Evolutionary conservation across 768 basidiomycete genomes (phyloP), one percentile per base, ranked within the genome.

Genomic region (Boletus eberwhitei): DNA sequence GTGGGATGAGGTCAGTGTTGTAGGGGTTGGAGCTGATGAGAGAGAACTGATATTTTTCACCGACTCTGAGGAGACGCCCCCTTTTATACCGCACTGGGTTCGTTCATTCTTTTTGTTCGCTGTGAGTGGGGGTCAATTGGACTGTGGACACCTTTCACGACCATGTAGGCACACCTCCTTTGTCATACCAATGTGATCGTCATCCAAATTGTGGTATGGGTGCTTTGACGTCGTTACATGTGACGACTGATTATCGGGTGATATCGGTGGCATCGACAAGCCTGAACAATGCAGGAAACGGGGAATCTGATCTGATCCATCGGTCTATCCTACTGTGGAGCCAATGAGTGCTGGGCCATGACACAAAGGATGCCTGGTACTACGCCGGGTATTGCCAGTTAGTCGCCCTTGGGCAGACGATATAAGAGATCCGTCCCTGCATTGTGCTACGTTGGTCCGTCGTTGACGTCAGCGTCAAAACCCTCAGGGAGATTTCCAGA

Each of bases 11-110:
- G 43, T 53, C n/a, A 21, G 41, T 32, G 7, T 19, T 29, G 26
- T 31, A 19, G 13, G n/a, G 16, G 37, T 12, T 48, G 31, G 29
- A 44, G 17, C 16, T 12, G 39, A 48, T 17, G 35, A 16, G 29
- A 2, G 21, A 19, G 47, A 14, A 35, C 5, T 11, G 48, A 41
- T 32, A 35, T 8, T 26, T 7, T 29, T 42, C 40, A 17, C 26
- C 19, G 34, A 24, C 5, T n/a, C 17, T 17, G 11, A 32, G 22
- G 38, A 11, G 9, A 29, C 16, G n/a, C 1, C 8, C 12, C 2
- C 14, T 11, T 56, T 62, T 62, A 64, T 60, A 56, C 11, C 9
- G 16, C 22, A 22, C 11, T 31, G 31, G n/a, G 21, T 16, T 9
- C 3, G 6, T 34, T 31, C 47, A 52, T 32, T 44, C 36, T 37